Evolutionary conservation across 2,329 filamentous ascomycete species (phyloP).

Genomic region (Aureobasidium sp.): DNA sequence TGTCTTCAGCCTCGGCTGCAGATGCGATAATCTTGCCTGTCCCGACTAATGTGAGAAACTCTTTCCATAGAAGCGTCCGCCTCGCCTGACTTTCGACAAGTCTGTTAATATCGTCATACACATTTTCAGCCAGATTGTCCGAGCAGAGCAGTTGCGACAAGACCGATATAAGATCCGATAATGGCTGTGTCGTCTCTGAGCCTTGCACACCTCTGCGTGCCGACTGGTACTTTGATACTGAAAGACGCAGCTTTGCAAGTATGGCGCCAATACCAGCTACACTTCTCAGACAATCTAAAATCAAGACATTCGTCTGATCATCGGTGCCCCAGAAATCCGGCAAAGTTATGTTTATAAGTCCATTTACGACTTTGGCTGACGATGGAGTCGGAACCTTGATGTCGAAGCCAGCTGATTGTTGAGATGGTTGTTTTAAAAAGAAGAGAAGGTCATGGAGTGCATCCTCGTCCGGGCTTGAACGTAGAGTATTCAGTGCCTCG

Average conservation of each 20-base stretch:
- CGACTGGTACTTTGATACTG: background rate
- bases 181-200: slow-evolving; percentile 25
- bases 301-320: slow-evolving; percentile 35
- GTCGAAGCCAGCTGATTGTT: slow-evolving; percentile 38
- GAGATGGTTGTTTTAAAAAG: slow-evolving; percentile 21
- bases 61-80: slow-evolving; percentile 54
- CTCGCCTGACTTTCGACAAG: slow-evolving; percentile 37
- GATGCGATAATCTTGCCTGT: slow-evolving; percentile 54
- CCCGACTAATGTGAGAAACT: slow-evolving; percentile 51
- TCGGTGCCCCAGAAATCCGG: slow-evolving; percentile 75
- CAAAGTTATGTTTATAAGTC: slow-evolving; percentile 65
- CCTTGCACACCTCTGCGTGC: background rate
- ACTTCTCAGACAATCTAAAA: slow-evolving; percentile 63
- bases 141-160: slow-evolving; percentile 39
- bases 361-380: slow-evolving; percentile 66
- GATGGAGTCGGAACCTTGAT: slow-evolving; percentile 58
- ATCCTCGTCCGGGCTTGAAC: slow-evolving; percentile 33
- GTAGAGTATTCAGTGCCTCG: slow-evolving; percentile 31
- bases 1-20: slow-evolving; percentile 52
- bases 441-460: slow-evolving; percentile 27
- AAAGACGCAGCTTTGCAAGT: slow-evolving; percentile 36
- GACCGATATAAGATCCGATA: slow-evolving; percentile 37
- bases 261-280: slow-evolving; percentile 73
- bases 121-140: slow-evolving; percentile 33
- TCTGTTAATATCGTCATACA: slow-evolving; percentile 40